These are phyloP conservation scores for Aureobasidium sp. DNA, from an alignment of 2,329 filamentous ascomycete species.

Conservation along the genomic window DNA sequence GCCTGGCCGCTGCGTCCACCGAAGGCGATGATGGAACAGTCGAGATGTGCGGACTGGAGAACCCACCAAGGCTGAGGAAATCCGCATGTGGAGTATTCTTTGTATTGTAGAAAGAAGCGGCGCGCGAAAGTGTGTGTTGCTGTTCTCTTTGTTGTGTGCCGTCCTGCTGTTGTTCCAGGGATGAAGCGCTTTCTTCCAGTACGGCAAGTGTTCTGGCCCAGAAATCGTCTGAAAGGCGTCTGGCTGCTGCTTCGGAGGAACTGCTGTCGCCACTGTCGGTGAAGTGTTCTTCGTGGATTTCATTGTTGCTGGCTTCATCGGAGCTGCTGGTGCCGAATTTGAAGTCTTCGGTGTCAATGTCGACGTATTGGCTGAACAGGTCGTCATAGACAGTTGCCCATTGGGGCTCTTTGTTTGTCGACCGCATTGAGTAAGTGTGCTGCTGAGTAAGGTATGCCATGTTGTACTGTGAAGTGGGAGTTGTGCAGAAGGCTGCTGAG, in stretches of 20 bases:
- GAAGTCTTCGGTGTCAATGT: slow-evolving; percentile 49
- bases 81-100: slow-evolving; percentile 27
- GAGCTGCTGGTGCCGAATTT: slow-evolving; percentile 35
- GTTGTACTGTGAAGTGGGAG: background rate
- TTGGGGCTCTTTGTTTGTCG: slow-evolving; percentile 44
- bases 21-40: slow-evolving; percentile 1
- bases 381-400: slow-evolving; percentile 52
- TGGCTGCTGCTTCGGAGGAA: background rate
- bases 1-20: slow-evolving; percentile 8
- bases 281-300: background rate
- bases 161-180: slow-evolving; percentile 29
- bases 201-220: slow-evolving; percentile 48
- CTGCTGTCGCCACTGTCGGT: slow-evolving; percentile 4
- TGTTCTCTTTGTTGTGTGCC: slow-evolving; percentile 21
- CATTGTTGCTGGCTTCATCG: slow-evolving; percentile 5
- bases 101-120: background rate
- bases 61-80: slow-evolving; percentile 28
- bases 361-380: slow-evolving; percentile 57
- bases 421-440: slow-evolving; percentile 15
- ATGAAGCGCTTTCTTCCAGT: slow-evolving; percentile 43
- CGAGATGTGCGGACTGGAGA: slow-evolving; percentile 23
- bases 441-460: slow-evolving; percentile 13
- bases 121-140: background rate
- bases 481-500: background rate
- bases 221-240: slow-evolving; percentile 33